Conservation (phyloP, 1,284 basidiomycete species). For the Entoloma clypeatum region DNA sequence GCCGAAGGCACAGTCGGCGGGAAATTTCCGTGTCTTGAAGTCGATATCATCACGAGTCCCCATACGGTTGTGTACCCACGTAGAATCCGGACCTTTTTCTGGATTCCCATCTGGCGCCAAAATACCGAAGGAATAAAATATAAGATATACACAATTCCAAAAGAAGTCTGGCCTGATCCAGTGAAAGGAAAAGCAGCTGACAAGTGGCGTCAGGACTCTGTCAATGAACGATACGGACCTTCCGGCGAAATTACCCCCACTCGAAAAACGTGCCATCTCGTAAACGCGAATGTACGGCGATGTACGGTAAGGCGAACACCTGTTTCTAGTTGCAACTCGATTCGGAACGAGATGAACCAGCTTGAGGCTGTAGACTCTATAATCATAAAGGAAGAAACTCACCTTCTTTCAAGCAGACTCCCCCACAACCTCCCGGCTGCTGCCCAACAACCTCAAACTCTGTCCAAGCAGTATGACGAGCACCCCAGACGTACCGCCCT, state of each 20-base stretch:
- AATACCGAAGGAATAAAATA: too few species aligned
- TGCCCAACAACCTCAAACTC: slow-evolving; percentile 53
- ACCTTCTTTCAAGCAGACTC: slow-evolving; percentile 37
- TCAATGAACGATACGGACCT: slow-evolving; percentile 34
- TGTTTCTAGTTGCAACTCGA: slow-evolving; percentile 31
- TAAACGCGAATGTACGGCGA: slow-evolving; percentile 38
- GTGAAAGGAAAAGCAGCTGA: slow-evolving; percentile 32
- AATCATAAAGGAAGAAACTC: slow-evolving; percentile 40
- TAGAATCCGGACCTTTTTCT: too few species aligned
- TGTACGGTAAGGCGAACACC: slow-evolving; percentile 27
- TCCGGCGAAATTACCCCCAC: slow-evolving; percentile 36
- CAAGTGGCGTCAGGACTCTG: slow-evolving; percentile 39
- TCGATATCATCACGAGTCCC: slow-evolving; percentile 8
- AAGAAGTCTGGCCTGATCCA: slow-evolving; percentile 20
- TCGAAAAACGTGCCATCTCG: slow-evolving; percentile 25
- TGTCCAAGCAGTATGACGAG: slow-evolving; percentile 35
- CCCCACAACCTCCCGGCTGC: slow-evolving; percentile 38
- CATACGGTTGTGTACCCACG: too few species aligned
- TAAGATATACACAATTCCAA: too few species aligned
- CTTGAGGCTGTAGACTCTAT: slow-evolving; percentile 29
- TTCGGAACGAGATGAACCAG: slow-evolving; percentile 32
- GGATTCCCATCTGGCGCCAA: slow-evolving; percentile 18
- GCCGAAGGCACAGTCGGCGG: too few species aligned
- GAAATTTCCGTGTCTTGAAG: slow-evolving; percentile 16
- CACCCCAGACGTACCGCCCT: slow-evolving; percentile 52